A percentile compares a stretch with the other conserved stretches of the same genome.
These are phyloP conservation scores for Plenodomus lindquistii DNA, from an alignment of 2,329 filamentous ascomycete species.

Conservation along the genomic window DNA sequence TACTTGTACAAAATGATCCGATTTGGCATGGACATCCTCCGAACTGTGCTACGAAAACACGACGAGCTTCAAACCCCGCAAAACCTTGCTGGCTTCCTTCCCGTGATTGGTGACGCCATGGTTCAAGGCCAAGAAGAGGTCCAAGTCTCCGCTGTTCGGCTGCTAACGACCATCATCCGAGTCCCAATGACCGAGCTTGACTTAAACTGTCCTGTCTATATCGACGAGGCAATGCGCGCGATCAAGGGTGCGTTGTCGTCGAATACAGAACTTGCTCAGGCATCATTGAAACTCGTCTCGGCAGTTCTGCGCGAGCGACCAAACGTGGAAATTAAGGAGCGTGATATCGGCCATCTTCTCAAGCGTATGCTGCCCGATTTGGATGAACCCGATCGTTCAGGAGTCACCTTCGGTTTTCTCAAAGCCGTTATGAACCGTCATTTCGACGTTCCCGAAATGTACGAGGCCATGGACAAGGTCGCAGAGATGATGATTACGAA, in stretches of 20 bases:
- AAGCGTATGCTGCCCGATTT: constrained; percentile 83
- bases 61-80: constrained; percentile 75
- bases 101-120: constrained; percentile 84
- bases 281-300: constrained; percentile 84
- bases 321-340: constrained; percentile 76
- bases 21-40: constrained; percentile 85
- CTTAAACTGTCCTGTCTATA: constrained; percentile 74
- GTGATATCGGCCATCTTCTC: constrained; percentile 79
- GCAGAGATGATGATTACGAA: constrained; percentile 95
- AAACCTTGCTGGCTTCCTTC: constrained; percentile 84
- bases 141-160: constrained; percentile 81
- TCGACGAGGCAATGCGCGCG: constrained; percentile 80
- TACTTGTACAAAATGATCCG: constrained; percentile 85
- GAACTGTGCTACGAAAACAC: constrained; percentile 84
- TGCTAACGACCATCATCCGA: constrained; percentile 84
- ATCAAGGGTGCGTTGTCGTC: constrained; percentile 78
- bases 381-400: constrained; percentile 88
- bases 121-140: constrained; percentile 88
- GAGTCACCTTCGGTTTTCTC: constrained; percentile 92
- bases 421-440: constrained; percentile 84
- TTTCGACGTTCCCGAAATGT: constrained; percentile 83
- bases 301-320: constrained; percentile 81
- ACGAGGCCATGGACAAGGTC: constrained; percentile 82
- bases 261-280: constrained; percentile 81
- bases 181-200: constrained; percentile 75